Conservation (phyloP, 345 rosid species). For the rapeseed (Brassica napus) region Da-Ae NC_063439.1:4445501-4446000, state of each 20-base stretch:
- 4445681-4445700: slow-evolving; percentile 12
- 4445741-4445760: slow-evolving; percentile 61
- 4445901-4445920: slow-evolving; percentile 70
- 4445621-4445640: slow-evolving; percentile 44
- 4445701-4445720: slow-evolving; percentile 7
- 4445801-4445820: slow-evolving; percentile 69
- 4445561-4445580: slow-evolving; percentile 40
- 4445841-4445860: slow-evolving; percentile 58
- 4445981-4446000: background rate
- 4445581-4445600: slow-evolving; percentile 45
- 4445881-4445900: slow-evolving; percentile 49
- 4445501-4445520: background rate
- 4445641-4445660: slow-evolving; percentile 4
- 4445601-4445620: slow-evolving; percentile 43
- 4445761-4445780: slow-evolving; percentile 62
- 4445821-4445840: slow-evolving; percentile 66
- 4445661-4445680: background rate
- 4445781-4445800: slow-evolving; percentile 72
- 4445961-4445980: slow-evolving; percentile 42
- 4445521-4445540: slow-evolving; percentile 7
- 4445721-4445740: slow-evolving; percentile 43
- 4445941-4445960: slow-evolving; percentile 62
- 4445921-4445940: slow-evolving; percentile 67
- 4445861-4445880: slow-evolving; percentile 66
- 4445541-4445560: slow-evolving; percentile 41